Conservation (phyloP, 2,329 filamentous ascomycete genomes). For the Sclerotinia subarctica region DNA sequence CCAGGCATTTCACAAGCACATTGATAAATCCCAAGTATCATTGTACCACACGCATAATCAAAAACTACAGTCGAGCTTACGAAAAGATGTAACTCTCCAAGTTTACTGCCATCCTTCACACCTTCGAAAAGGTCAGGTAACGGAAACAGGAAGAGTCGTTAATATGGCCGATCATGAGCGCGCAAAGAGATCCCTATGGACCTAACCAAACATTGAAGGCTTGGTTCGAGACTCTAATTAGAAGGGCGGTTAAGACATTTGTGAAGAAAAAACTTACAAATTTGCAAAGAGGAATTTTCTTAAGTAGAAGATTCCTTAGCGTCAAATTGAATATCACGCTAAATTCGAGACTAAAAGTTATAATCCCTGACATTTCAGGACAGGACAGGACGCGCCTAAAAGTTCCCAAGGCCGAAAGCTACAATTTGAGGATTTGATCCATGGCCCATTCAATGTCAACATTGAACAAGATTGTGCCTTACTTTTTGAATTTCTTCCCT, state of each 20-base stretch:
- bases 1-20: not conserved
- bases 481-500: not conserved
- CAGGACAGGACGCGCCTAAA: constrained; percentile 1
- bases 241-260: constrained; percentile 77
- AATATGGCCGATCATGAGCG: constrained; percentile 98
- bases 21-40: not conserved
- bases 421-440: constrained; percentile 1
- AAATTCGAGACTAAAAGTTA: not conserved
- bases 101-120: constrained; percentile 53
- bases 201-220: constrained; percentile 92
- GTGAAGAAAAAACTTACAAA: constrained; percentile 32
- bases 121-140: constrained; percentile 55
- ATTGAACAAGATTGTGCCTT: constrained; percentile 1
- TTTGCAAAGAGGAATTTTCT: constrained; percentile 16
- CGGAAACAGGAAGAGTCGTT: constrained; percentile 68
- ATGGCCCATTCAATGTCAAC: constrained; percentile 10
- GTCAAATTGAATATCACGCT: not conserved
- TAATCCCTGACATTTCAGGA: constrained; percentile 7
- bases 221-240: constrained; percentile 99
- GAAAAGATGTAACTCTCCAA: constrained; percentile 45
- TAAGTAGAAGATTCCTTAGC: constrained; percentile 22
- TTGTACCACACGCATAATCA: not conserved
- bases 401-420: constrained; percentile 2
- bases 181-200: constrained; percentile 75
- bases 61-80: not conserved